Evolutionary conservation across 2,329 filamentous ascomycete genomes (phyloP), one percentile per base, ranked within the genome.

Genomic region (Apiospora koreana): DNA sequence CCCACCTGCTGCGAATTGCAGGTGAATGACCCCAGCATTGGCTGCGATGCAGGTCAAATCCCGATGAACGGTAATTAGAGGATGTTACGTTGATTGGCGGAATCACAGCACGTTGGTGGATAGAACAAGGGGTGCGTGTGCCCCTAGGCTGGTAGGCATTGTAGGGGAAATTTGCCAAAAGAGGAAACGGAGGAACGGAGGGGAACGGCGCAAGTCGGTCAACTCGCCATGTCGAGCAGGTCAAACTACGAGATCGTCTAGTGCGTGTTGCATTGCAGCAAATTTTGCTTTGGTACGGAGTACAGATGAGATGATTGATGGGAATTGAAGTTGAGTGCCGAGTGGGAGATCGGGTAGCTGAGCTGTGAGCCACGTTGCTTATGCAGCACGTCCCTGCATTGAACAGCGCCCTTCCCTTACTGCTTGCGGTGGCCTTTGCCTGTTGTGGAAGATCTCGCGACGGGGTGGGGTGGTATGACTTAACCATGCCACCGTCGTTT

Each of bases 231-330:
- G 18, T 38, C 31, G 2, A 62, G 54, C 31, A 62, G 21, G 18
- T 38, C 54, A 12, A 62, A 28, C 31, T 38, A 62, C 54, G 21
- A 23, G 54, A 62, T 62, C 54, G n/a, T 14, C 54, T 62, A 62
- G 54, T n/a, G 31, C 35, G 18, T 8, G 54, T 62, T 38, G 54
- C 54, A 62, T 62, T 62, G 54, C 54, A 62, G 54, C 10, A 38
- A 18, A 18, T 28, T n/a, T 45, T 9, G 64, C 64, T 21, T 45
- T 42, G 64, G 64, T 43, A 8, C 12, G 7, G 64, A 66, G 64
- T 43, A 8, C 12, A 10, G 64, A 66, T 21, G n/a, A 31, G 2
- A 31, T 66, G 64, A 66, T 66, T 66, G 64, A 66, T 66, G 64
- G 64, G 64, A 66, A 43, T 43, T 66, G 64, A 45, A 23, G 31